Percentiles rank a stretch among this genome's conserved stretches.
phyloP scores from a whole-genome alignment of 1,284 basidiomycete species.

The Chiua sp. region DNA sequence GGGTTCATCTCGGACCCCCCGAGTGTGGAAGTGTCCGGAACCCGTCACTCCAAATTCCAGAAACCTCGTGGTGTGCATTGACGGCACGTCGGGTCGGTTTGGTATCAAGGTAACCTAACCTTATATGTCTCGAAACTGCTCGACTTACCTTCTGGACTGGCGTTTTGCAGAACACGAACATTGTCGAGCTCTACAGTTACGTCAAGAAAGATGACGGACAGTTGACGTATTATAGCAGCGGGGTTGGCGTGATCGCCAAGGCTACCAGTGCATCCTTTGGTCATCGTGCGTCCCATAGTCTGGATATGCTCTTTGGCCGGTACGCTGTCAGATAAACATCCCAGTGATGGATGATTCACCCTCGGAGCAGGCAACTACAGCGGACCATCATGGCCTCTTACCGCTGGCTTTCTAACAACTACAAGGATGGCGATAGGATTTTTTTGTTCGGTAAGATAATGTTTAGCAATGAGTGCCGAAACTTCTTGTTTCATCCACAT shows the following conservation, averaged over 20 bases:
- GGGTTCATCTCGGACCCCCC: neutral
- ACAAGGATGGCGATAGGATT: conserved; percentile 38
- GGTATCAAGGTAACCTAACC: conserved; percentile 29
- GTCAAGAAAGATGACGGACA: conserved; percentile 36
- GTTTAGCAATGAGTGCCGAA: neutral
- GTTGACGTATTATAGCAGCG: conserved; percentile 43
- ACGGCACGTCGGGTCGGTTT: conserved; percentile 44
- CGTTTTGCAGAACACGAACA: conserved; percentile 39
- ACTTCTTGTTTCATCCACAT: neutral
- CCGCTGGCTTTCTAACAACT: conserved; percentile 42
- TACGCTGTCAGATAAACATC: conserved; percentile 10
- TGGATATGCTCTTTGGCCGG: conserved; percentile 40
- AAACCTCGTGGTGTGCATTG: conserved; percentile 43
- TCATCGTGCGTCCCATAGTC: conserved; percentile 19
- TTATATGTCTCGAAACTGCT: neutral
- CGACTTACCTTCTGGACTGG: neutral
- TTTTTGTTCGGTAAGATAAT: conserved; percentile 40
- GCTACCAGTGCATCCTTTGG: conserved; percentile 12
- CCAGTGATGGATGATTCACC: neutral
- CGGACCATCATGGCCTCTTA: conserved; percentile 41
- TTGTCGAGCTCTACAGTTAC: conserved; percentile 41
- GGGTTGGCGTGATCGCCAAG: conserved; percentile 39
- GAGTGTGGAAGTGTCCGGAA: neutral
- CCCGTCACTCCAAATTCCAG: conserved; percentile 13
- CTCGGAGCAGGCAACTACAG: conserved; percentile 35